Evolutionary conservation across 148 eudicot species (phyloP), one percentile per base, ranked within the genome.

Genomic region (Talinum fruticosum): DNA sequence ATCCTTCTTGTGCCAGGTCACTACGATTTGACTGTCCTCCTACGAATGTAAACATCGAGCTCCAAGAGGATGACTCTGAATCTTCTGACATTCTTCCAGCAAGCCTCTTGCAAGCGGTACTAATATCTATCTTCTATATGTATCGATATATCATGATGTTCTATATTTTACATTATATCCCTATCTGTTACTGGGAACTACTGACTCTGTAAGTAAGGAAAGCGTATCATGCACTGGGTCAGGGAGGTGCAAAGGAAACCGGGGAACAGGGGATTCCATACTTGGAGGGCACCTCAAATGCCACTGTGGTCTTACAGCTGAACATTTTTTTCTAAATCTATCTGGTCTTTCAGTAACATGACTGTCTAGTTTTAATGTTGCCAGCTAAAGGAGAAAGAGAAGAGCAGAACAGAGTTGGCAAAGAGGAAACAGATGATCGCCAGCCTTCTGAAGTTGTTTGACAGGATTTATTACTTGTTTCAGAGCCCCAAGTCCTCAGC

Each of bases 321-420:
- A 30, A 57, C 16, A 5, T 4, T 30, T 47, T 32, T 36, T 54
- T 23, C n/a, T 13, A 68, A 15, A 49, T 47, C 24, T 29, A 13
- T 37, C 14, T 69, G 49, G 21, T 34, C 72, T 10, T 69, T 54
- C 51, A 32, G 10, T 47, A 23, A 49, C 8, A 49, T 78, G 32
- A 29, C 26, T n/a, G 8, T 70, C 36, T 64, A 72, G 44, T 38
- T 26, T 65, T 41, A 47, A 21, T 41, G 71, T 44, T 29, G 79
- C 87, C 90, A 93, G 97, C 82, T 93, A 33, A 82, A 79, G 82
- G 90, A 88, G 78, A 90, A 85, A 67, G 97, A 93, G 81, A 72
- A 76, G 87, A 83, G 79, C 66, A 78, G 72, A 38, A 36, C 71
- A 66, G 86, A 87, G 53, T 88, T 87, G 64, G 83, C 86, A 61